Evolutionary conservation across 331 rosid genomes (phyloP), one percentile per base, ranked within the genome.

Genomic region (Prunus yedoensis): DNA sequence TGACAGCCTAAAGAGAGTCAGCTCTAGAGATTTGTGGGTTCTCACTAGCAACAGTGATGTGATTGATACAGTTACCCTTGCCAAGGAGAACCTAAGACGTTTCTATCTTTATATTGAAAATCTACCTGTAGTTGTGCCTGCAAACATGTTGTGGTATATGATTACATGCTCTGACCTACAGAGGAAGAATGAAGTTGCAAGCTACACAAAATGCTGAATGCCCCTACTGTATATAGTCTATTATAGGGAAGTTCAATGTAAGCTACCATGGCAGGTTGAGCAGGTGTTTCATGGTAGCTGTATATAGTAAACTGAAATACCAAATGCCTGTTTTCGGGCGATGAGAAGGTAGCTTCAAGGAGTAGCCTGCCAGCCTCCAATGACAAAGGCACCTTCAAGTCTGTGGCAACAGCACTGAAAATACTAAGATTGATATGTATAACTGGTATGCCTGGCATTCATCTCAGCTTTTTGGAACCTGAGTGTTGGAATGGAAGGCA

Each of bases 21-120:
- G 78, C 77, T 61, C 88, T 8, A 72, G 58, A 77, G 97, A 92
- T 73, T 79, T 92, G 70, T 92, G 97, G 96, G 82, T 85, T 54
- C 87, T 87, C 18, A 84, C 93, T 21, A 81, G 85, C 78, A 71
- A 65, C 72, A 52, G 15, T 3, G 96, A 90, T 28, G 86, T 88
- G 45, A 70, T 89, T 74, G 96, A 91, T 68, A 80, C 72, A 5
- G 71, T 53, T 51, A 73, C 87, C 17, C 84, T 91, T 32, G 87
- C 88, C 14, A 82, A 77, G 77, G 96, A 91, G 61, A 89, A 89
- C 74, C 78, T 89, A 51, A 78, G 79, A 62, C 85, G 83, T 56
- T 84, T 91, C 84, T 82, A 85, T 67, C 87, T 81, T 23, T 89
- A 83, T 79, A 77, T 87, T 4, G 89, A 89, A 49, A 77, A 74